Evolutionary conservation across 495 filamentous ascomycete genomes (phyloP), one percentile per base, ranked within the genome.

Genomic region (Trichoderma reesei): DNA sequence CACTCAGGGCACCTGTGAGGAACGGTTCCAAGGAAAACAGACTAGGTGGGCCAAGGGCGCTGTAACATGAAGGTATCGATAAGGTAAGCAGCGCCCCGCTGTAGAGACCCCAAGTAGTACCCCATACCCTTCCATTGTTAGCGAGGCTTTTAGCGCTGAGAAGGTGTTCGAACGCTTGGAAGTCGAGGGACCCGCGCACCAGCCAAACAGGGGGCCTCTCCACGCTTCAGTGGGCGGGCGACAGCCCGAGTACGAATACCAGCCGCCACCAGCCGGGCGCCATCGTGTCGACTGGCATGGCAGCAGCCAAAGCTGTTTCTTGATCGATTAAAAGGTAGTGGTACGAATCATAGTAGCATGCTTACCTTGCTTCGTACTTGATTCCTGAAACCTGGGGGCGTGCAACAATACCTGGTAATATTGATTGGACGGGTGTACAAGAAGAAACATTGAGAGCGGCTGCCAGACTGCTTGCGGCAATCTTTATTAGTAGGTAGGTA

Each of bases 391-490:
- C n/a, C n/a, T n/a, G n/a, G n/a, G n/a, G n/a, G n/a, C n/a, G n/a
- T n/a, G n/a, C n/a, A n/a, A n/a, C n/a, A n/a, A n/a, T n/a, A n/a
- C n/a, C n/a, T n/a, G n/a, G n/a, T n/a, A n/a, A n/a, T n/a, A n/a
- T n/a, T n/a, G n/a, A n/a, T n/a, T n/a, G n/a, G n/a, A n/a, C n/a
- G n/a, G n/a, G n/a, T n/a, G n/a, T n/a, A 48, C 44, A 48, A 48
- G 44, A 1, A 26, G 14, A n/a, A n/a, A n/a, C n/a, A n/a, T n/a
- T n/a, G n/a, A n/a, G n/a, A n/a, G n/a, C n/a, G n/a, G n/a, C n/a
- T n/a, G n/a, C n/a, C n/a, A n/a, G n/a, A 56, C 51, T 56, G 51
- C 20, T 56, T 56, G 51, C 51, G 51, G 51, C 51, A n/a, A n/a
- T n/a, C n/a, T n/a, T n/a, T n/a, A n/a, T n/a, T n/a, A n/a, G n/a